phyloP scores from a whole-genome alignment of 108 stramenopile genomes.

The Aureococcus anophagefferens region DNA sequence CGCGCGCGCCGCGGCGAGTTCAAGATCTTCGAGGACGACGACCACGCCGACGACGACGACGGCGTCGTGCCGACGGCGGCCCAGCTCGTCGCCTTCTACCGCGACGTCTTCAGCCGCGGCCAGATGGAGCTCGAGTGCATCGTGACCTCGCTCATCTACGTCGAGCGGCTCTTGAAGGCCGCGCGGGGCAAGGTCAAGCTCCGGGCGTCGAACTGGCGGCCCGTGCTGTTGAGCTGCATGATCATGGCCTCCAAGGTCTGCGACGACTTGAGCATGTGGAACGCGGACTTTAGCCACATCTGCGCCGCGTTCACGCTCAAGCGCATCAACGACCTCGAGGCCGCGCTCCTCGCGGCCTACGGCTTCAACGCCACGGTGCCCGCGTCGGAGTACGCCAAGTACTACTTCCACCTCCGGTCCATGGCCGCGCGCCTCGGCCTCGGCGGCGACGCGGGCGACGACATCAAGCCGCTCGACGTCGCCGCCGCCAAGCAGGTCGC shows the following conservation, averaged over 20 bases:
- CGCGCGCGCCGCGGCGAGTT: slow-evolving; percentile 21
- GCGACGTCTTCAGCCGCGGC: slow-evolving; percentile 51
- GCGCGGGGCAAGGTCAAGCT: slow-evolving; percentile 66
- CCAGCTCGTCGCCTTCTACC: slow-evolving; percentile 64
- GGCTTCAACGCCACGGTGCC: slow-evolving; percentile 76
- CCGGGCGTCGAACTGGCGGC: slow-evolving; percentile 67
- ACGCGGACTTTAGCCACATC: slow-evolving; percentile 74
- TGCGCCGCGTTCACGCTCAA: slow-evolving; percentile 57
- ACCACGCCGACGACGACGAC: background rate
- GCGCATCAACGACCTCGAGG: slow-evolving; percentile 83
- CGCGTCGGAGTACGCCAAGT: slow-evolving; percentile 88
- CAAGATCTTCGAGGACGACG: slow-evolving; percentile 39
- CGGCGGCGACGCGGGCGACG: slow-evolving; percentile 13
- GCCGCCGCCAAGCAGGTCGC: slow-evolving; percentile 6
- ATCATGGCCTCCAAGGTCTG: slow-evolving; percentile 87
- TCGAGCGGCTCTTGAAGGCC: slow-evolving; percentile 80
- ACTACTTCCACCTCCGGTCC: slow-evolving; percentile 80
- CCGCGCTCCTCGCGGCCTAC: slow-evolving; percentile 55
- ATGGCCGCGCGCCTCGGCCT: slow-evolving; percentile 69
- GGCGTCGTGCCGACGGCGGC: slow-evolving; percentile 51
- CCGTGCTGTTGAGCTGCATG: slow-evolving; percentile 78
- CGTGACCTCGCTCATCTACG: slow-evolving; percentile 87
- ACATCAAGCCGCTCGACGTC: slow-evolving; percentile 4
- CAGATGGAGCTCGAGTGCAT: slow-evolving; percentile 75
- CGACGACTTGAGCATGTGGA: slow-evolving; percentile 96